Base-by-base conservation (phyloP, 768 basidiomycete species). In the Phylloporus sp. region DNA sequence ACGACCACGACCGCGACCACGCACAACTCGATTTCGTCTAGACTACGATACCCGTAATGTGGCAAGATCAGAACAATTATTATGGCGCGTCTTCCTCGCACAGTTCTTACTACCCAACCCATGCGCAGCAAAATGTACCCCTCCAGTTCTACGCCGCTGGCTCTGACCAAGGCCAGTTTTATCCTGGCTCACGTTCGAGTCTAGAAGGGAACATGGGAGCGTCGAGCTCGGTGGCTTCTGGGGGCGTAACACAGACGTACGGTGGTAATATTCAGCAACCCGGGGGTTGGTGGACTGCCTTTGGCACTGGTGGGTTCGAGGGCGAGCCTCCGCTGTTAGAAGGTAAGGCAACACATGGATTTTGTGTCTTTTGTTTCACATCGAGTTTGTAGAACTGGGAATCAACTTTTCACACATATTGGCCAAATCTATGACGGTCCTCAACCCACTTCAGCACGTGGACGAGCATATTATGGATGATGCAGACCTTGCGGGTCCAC, bases 391-490 rank as follows among this genome's bases (percentile, higher is more conserved):
- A 98, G 97, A 98, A 68, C 84, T 99, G 31, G 97, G 97, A 35
- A 95, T 99, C 68, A 98, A 99, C 73, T 97, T 98, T 59, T 82
- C 85, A 31, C 97, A 99, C 67, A 98, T 99, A 71, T 82, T 88
- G 31, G 85, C 82, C 50, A 99, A 98, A 75, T 91, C 94, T 22
- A 71, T 95, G 71, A 94, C 97, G 0, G 97, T 98, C 8, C 82
- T 99, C 45, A 98, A 99, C 63, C 97, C 97, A 4, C 73, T 98
- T 20, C 79, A 82, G 52, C 76, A 76, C 45, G 81, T 95, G 28
- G 87, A 97, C 55, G 90, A 88, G 56, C 86, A 80, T 52, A 98
- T 99, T 53, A 99, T 99, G 97, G 97, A 99, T 70, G 97, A 99
- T 61, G 95, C 95, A 20, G 97, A 99, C 72, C 79, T 99, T 27